Conservation (phyloP, 2,329 filamentous ascomycete genomes). For the Phaeomoniella chlamydospora region DNA sequence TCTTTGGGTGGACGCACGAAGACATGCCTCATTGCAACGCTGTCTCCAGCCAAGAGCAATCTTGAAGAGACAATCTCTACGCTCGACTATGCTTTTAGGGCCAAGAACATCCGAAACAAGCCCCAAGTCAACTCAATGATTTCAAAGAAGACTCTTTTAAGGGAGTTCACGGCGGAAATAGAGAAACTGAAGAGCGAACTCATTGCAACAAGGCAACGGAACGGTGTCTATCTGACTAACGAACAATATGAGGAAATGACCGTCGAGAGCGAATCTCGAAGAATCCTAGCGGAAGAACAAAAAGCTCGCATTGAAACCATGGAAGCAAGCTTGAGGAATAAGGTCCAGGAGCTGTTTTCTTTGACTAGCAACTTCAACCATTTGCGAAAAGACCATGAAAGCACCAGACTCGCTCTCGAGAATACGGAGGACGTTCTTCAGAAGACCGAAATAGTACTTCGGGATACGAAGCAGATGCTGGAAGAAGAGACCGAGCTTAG, state of each 20-base stretch:
- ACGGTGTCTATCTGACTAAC: constrained; percentile 85
- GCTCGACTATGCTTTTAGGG: constrained; percentile 90
- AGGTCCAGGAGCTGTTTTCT: constrained; percentile 80
- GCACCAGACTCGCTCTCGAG: constrained; percentile 55
- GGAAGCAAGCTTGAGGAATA: constrained; percentile 80
- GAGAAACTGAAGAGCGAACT: constrained; percentile 89
- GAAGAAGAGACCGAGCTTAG: constrained; percentile 67
- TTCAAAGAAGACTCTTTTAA: constrained; percentile 82
- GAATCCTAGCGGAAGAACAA: constrained; percentile 86
- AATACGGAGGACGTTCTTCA: constrained; percentile 70
- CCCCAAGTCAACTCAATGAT: constrained; percentile 86
- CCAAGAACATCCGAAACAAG: constrained; percentile 97
- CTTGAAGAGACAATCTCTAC: constrained; percentile 97
- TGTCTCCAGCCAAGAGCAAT: constrained; percentile 89
- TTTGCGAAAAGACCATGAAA: constrained; percentile 80
- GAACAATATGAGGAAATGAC: constrained; percentile 85
- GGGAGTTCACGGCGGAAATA: constrained; percentile 82
- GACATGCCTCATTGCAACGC: constrained; percentile 94
- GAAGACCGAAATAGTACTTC: constrained; percentile 74
- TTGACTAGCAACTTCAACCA: constrained; percentile 77
- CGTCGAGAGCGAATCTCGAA: constrained; percentile 77
- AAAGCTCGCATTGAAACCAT: constrained; percentile 82
- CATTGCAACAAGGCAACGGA: constrained; percentile 80
- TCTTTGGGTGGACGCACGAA: constrained; percentile 91
- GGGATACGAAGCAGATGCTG: constrained; percentile 60